These are phyloP conservation scores for Pichia kluyveri DNA, from an alignment of 805 yeast species.

Conservation along the genomic window DNA sequence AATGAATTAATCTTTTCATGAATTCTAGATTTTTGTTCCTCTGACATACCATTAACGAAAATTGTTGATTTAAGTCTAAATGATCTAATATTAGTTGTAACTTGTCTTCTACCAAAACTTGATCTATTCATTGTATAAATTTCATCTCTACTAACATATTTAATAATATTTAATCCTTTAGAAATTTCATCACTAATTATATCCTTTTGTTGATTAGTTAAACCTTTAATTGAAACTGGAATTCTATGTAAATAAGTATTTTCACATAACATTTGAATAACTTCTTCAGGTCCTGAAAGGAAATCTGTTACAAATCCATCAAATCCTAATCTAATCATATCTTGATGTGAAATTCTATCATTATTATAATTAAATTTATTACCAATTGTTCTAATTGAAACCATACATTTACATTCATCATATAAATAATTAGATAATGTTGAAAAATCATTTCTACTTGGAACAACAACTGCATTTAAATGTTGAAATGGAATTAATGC, in stretches of 20 bases:
- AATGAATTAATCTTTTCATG: conserved; percentile 10
- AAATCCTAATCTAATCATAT: conserved; percentile 48
- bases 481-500: conserved; percentile 45
- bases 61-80: conserved; percentile 20
- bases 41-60: conserved; percentile 25
- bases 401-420: conserved; percentile 25
- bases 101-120: conserved; percentile 52
- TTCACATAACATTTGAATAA: conserved; percentile 63
- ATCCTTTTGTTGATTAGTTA: conserved; percentile 32
- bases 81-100: conserved; percentile 33
- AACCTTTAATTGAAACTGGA: conserved; percentile 50
- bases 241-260: conserved; percentile 39
- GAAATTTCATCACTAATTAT: conserved; percentile 25
- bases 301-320: conserved; percentile 73
- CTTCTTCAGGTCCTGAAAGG: conserved; percentile 62
- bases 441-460: conserved; percentile 40
- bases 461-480: conserved; percentile 55
- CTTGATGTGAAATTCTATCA: conserved; percentile 9
- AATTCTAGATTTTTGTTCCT: conserved; percentile 17
- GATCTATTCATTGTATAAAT: conserved; percentile 48
- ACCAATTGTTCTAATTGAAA: conserved; percentile 46
- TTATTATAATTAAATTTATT: conserved; percentile 6
- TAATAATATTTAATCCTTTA: conserved; percentile 40
- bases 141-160: conserved; percentile 52
- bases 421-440: conserved; percentile 34